phyloP scores from a whole-genome alignment of 306 rosid genomes.

The barrel medic (Medicago truncatula) region DNA sequence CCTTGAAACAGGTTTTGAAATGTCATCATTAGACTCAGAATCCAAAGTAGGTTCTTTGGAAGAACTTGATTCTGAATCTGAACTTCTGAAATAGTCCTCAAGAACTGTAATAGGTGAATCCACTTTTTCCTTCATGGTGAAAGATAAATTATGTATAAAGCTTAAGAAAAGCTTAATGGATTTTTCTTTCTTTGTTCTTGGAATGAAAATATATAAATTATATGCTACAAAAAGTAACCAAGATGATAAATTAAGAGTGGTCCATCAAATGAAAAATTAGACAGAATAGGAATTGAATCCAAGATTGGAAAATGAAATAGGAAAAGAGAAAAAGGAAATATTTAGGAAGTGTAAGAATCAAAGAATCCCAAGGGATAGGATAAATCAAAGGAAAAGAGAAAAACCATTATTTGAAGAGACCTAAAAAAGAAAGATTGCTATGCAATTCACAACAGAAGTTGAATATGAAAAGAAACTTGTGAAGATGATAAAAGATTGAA shows the following conservation, averaged over 20 bases:
- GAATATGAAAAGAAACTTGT: conserved; percentile 20
- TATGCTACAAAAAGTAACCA: conserved; percentile 1
- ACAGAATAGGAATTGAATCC: no score
- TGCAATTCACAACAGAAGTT: conserved; percentile 13
- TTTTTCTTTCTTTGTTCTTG: conserved; percentile 13
- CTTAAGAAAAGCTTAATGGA: conserved; percentile 19
- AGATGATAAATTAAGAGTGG: conserved; percentile 35
- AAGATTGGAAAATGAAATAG: no score
- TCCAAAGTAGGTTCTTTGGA: conserved; percentile 56
- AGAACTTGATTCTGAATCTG: conserved; percentile 79
- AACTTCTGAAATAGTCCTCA: conserved; percentile 84
- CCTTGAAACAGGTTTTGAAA: conserved; percentile 51
- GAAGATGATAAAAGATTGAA: conserved; percentile 32
- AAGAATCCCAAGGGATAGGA: conserved; percentile 20
- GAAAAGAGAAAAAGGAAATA: neutral
- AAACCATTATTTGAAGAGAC: conserved; percentile 29
- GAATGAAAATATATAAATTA: conserved; percentile 4
- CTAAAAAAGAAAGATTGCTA: neutral
- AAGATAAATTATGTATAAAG: conserved; percentile 23
- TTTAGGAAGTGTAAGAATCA: conserved; percentile 38
- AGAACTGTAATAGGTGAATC: conserved; percentile 83
- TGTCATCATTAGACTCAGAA: conserved; percentile 45
- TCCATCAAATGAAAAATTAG: neutral
- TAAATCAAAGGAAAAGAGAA: conserved; percentile 34
- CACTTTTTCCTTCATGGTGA: conserved; percentile 66